Evolutionary conservation across 1,139 yeast genomes (phyloP), one percentile per base, ranked within the genome.

Genomic region (Yamadazyma diospyri): DNA sequence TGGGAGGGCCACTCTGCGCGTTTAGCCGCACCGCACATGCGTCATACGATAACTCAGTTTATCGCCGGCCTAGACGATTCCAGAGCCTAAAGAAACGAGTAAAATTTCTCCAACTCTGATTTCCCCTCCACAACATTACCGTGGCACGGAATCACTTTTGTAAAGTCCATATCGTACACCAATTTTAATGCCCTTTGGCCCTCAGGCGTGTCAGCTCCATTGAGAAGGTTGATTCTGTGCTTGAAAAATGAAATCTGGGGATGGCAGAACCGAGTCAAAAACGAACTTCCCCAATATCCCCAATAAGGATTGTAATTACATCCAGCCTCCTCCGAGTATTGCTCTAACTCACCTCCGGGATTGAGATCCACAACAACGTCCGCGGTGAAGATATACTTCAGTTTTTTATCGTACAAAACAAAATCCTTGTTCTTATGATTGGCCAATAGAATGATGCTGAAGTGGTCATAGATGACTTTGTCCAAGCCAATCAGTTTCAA

Each of bases 361-460:
- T 57, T 60, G 35, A 78, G 53, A 43, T 76, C 76, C 54, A 78
- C 68, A 10, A 76, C 42, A 35, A 78, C 46, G 46, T 79, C 86
- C 2, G 79, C 83, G 37, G 67, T 72, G 37, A 72, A 59, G 20
- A 80, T 45, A 0, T 72, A 60, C 44, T 67, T 65, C 10, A 72
- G 55, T 7, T 54, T 49, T 30, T 60, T 61, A 45, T 75, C 75
- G 47, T 54, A 72, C 38, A 73, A 43, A 4, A 76, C 69, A 32
- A 81, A 48, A 46, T 81, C 87, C 48, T 72, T 65, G 50, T 77
- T 78, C 19, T 44, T 51, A 45, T 74, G 81, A 5, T 59, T 52
- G 5, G 78, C 75, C 33, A 78, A 49, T 47, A 63, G 78, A n/a
- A 76, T 70, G 40, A 78, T 69, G 46, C 74, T 69, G 36, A 78